phyloP scores from a whole-genome alignment of 441 rosid species.

The Metrosideros polymorpha region DNA sequence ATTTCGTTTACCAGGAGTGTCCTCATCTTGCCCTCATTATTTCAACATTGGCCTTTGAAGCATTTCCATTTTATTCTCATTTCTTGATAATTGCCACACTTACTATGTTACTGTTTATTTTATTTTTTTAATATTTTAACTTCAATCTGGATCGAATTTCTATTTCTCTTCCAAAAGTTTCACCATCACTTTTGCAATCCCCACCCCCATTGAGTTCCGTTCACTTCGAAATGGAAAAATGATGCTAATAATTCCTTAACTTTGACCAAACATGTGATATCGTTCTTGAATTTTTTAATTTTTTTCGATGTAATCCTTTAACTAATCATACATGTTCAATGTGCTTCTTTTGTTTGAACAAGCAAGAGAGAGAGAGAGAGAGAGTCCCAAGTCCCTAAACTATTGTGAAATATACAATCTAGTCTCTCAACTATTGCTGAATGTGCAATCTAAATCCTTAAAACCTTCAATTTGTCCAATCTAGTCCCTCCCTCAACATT shows the following conservation, averaged over 20 bases:
- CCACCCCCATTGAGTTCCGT: background rate
- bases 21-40: background rate
- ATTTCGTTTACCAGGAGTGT: background rate
- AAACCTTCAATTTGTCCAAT: background rate
- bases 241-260: background rate
- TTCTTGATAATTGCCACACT: too few species aligned
- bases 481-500: background rate
- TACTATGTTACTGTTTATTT: too few species aligned
- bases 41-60: background rate
- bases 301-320: too few species aligned
- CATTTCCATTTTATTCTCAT: background rate
- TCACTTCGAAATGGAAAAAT: background rate
- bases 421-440: background rate
- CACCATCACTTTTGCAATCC: too few species aligned
- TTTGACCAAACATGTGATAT: accelerated
- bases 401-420: background rate
- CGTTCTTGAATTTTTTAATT: background rate
- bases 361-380: background rate
- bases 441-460: background rate
- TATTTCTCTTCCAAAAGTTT: background rate
- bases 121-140: too few species aligned
- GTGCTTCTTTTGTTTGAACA: background rate
- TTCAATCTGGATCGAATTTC: background rate
- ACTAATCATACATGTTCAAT: too few species aligned
- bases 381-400: background rate